Percentiles rank a stretch among this genome's conserved stretches.
These are phyloP conservation scores for Dendrocalamus latiflorus DNA, from an alignment of 202 grass and related monocot species.

Conservation along the genomic window DNA sequence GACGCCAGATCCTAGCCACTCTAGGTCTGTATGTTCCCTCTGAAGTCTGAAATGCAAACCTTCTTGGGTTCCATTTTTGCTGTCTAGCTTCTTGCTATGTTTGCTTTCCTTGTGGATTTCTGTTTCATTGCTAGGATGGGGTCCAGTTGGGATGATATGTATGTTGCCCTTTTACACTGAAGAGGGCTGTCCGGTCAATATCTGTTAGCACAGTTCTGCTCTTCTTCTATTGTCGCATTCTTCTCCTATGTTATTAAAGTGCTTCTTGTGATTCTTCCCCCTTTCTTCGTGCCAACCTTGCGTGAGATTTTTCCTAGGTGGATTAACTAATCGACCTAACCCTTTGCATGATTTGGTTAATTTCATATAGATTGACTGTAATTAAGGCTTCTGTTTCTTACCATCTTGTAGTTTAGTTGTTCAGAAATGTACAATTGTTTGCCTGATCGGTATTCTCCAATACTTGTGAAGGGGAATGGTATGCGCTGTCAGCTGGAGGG, in stretches of 20 bases:
- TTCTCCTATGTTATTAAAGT: background rate
- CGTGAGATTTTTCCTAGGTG: background rate
- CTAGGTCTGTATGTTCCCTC: conserved; percentile 43
- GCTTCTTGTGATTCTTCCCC: background rate
- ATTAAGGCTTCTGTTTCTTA: background rate
- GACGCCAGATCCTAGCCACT: conserved; percentile 74
- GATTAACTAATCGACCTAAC: conserved; percentile 17
- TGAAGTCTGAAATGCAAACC: background rate
- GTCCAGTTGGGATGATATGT: conserved; percentile 28
- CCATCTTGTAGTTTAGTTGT: background rate
- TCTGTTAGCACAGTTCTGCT: background rate
- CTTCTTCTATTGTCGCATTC: conserved; percentile 14
- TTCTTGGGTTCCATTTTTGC: conserved; percentile 16
- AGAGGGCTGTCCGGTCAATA: background rate
- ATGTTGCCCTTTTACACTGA: background rate
- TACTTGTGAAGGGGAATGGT: conserved; percentile 62
- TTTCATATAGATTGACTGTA: background rate
- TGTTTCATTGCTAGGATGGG: conserved; percentile 47
- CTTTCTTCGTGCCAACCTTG: background rate
- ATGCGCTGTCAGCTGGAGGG: conserved; percentile 72
- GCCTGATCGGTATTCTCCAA: background rate
- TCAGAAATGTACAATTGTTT: background rate
- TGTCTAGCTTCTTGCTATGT: conserved; percentile 15
- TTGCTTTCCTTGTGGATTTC: conserved; percentile 36
- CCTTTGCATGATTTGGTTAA: background rate